A percentile compares a stretch with the other conserved stretches of the same genome.
Conservation (phyloP, 2,329 filamentous ascomycete genomes). For the Chaetomiaceae sp. region DNA sequence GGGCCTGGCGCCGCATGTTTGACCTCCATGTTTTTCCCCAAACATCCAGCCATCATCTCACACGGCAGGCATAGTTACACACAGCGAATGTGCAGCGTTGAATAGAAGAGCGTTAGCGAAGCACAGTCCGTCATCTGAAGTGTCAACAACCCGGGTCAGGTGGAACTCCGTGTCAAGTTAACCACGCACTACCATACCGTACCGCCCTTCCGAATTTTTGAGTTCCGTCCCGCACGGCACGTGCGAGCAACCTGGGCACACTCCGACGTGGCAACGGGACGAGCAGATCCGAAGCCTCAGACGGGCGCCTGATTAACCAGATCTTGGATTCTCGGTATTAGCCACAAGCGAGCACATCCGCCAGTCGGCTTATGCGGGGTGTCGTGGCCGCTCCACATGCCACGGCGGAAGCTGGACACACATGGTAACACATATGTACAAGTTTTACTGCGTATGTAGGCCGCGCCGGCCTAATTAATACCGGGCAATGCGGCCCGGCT, state of each 20-base stretch:
- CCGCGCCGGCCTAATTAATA: slow-evolving; percentile 21
- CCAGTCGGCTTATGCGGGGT: slow-evolving; percentile 8
- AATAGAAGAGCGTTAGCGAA: too few relatives aligned
- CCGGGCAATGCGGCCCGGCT: slow-evolving; percentile 25
- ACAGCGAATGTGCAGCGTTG: too few relatives aligned
- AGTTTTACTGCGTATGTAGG: too few relatives aligned
- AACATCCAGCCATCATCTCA: too few relatives aligned
- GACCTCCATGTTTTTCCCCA: background rate
- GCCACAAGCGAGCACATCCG: background rate
- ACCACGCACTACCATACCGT: too few relatives aligned
- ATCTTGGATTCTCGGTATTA: slow-evolving; percentile 11
- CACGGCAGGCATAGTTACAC: too few relatives aligned
- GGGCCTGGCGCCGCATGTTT: slow-evolving; percentile 2
- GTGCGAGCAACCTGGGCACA: too few relatives aligned
- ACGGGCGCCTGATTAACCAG: slow-evolving; percentile 1
- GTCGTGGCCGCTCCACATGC: background rate
- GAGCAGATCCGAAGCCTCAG: slow-evolving; percentile 1
- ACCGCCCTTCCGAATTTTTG: too few relatives aligned
- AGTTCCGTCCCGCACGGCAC: background rate
- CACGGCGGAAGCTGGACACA: slow-evolving; percentile 3
- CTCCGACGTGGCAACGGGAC: background rate
- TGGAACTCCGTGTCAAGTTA: too few relatives aligned
- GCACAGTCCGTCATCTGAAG: too few relatives aligned
- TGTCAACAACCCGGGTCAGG: too few relatives aligned
- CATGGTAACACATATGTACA: too few relatives aligned